phyloP scores from a whole-genome alignment of 192 early-diverging fungal genomes.

The Coemansia biformis region DNA sequence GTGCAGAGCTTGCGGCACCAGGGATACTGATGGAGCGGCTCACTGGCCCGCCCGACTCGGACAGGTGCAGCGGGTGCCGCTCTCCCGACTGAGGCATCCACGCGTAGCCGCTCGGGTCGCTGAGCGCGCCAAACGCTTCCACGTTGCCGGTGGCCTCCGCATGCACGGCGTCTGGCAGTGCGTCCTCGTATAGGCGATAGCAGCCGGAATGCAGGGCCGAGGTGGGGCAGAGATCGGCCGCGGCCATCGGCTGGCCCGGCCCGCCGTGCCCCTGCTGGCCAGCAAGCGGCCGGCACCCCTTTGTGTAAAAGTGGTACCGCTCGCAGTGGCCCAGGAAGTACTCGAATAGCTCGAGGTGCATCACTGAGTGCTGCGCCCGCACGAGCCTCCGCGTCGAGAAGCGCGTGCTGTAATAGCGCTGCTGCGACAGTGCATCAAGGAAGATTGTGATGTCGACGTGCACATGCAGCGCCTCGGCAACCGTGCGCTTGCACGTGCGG shows the following conservation, averaged over 20 bases:
- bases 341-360: conserved; percentile 44
- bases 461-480: conserved; percentile 40
- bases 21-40: too few relatives aligned
- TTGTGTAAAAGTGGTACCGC: conserved; percentile 40
- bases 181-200: conserved; percentile 47
- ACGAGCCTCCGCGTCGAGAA: conserved; percentile 48
- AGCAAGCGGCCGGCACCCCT: conserved; percentile 26
- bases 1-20: too few relatives aligned
- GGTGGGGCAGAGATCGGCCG: too few relatives aligned
- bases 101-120: conserved; percentile 15
- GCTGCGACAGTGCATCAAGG: conserved; percentile 27
- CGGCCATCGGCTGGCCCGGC: too few relatives aligned
- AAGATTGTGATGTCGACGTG: conserved; percentile 42
- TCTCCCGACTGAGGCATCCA: conserved; percentile 17
- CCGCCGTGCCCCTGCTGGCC: too few relatives aligned
- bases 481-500: conserved; percentile 3
- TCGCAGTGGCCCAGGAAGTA: conserved; percentile 42
- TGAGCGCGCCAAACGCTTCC: conserved; percentile 10
- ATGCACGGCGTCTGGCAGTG: conserved; percentile 9
- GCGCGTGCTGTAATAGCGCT: conserved; percentile 51
- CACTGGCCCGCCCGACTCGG: conserved; percentile 9
- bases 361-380: conserved; percentile 24
- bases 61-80: conserved; percentile 8
- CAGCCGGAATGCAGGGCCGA: conserved; percentile 43
- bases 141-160: conserved; percentile 5